Evolutionary conservation across 1,284 basidiomycete species (phyloP), one percentile per base, ranked within the genome.

Genomic region (Naganishia sp.): DNA sequence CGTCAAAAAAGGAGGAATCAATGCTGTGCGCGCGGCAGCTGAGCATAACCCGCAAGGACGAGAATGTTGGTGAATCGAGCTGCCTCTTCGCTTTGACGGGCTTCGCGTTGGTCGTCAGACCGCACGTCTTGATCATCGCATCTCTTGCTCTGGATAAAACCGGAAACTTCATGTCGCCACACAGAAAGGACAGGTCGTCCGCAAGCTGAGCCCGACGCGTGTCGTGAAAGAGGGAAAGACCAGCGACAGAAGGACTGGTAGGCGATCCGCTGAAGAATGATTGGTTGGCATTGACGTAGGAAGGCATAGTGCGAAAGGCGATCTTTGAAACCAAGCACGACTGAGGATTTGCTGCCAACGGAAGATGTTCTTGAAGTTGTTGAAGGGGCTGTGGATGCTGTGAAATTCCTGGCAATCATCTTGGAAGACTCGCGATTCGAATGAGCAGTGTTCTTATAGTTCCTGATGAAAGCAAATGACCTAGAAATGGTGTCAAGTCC

Each of bases 191-290:
- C 46, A 61, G 32, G 31, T 61, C 57, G 15, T 61, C 21, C 11
- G 47, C 31, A 3, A 51, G 47, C 6, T 42, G 47, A 9, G 47
- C 15, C 17, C 57, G 57, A 25, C 57, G 17, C 13, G 39, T 50
- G 47, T 61, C 57, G 39, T 61, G 57, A 25, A 61, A 61, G 21
- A 61, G 47, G 13, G 57, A 61, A 11, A 61, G 57, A 25, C 57
- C 57, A 47, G 57, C 43, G 21, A 61, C n/a, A 32, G 57, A 61
- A 32, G 57, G 32, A 11, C 25, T 17, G 6, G 32, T 28, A n/a
- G 57, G 39, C 11, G 35, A 49, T 15, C 46, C 47, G 17, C 11
- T 21, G 32, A 41, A 41, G 15, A 61, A 25, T 18, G 57, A 47
- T 25, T 35, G 49, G 31, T 31, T 39, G 1, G 47, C 47, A 17